Base-by-base conservation (phyloP, 2,329 filamentous ascomycete species). In the Fusarium fujikuroi region DNA sequence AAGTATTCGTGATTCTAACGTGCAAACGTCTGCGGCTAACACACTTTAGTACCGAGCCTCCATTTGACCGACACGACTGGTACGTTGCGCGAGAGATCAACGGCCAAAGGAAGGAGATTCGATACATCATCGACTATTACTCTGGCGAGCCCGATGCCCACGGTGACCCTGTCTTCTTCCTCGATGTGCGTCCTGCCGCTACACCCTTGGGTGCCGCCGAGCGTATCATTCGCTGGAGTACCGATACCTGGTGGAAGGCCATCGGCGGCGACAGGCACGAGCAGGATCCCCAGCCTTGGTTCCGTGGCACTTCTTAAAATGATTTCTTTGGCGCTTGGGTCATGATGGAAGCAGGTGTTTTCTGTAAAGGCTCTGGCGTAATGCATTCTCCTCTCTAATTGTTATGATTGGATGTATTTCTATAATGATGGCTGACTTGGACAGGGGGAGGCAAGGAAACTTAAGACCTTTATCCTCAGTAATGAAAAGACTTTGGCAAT, bases 41-140 rank as follows among this genome's bases (percentile, higher is more conserved):
- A 58, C 25, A 54, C 59, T 60, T 39, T 72, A 94, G 92, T 9
- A 91, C 92, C 12, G 92, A 94, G 60, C 93, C 94, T 16, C 96
- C 96, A 3, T 99, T 99, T 78, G 96, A 99, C 83, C 91, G 96
- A 70, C 96, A 99, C 81, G 96, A 99, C 81, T 99, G 96, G 96
- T 98, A 92, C 80, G 93, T 99, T 46, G 89, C 93, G 73, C 89
- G 96, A 71, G 88, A 92, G 39, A 83, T 88, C 54, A 87, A 91
- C 60, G 93, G 93, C 34, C 81, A 91, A 66, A 87, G 86, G 77
- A 92, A 92, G 80, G 92, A 98, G 85, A 87, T 98, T 50, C 90
- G 96, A 78, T 99, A 99, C 81, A 91, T 99, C 63, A 99, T 99
- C 80, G 96, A 99, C 82, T 98, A 97, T 83, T 98, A 98, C 83